These are phyloP conservation scores for Desmodesmus armatus DNA, from an alignment of 139 green algal genomes.

Conservation along the genomic window DNA sequence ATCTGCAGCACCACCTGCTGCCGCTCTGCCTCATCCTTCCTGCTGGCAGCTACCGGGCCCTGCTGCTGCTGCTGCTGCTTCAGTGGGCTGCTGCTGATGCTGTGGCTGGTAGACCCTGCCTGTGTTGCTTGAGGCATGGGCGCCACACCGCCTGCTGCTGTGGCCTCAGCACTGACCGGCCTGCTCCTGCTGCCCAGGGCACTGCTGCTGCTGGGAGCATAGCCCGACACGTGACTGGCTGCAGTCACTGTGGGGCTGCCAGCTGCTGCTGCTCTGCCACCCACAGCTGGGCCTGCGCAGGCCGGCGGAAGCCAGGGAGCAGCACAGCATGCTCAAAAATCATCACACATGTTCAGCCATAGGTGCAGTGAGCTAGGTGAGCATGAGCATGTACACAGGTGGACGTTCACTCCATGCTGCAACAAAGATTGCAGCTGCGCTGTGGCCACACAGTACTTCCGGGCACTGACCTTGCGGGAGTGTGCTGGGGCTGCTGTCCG, in stretches of 20 bases:
- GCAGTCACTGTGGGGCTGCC: neutral
- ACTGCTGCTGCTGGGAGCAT: neutral
- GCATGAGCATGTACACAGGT: neutral
- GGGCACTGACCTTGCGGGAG: too few relatives aligned
- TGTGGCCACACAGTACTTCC: too few relatives aligned
- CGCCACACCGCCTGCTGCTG: neutral
- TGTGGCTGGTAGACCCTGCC: too few relatives aligned
- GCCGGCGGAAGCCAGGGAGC: too few relatives aligned
- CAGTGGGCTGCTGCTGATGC: neutral
- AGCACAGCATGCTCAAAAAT: too few relatives aligned
- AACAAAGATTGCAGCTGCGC: neutral
- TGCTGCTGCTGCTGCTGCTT: conserved; percentile 11
- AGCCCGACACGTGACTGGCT: conserved; percentile 14
- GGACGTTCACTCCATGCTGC: neutral
- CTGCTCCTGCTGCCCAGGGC: too few relatives aligned
- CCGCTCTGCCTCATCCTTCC: conserved; percentile 24
- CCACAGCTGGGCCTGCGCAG: too few relatives aligned
- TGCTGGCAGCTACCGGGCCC: neutral
- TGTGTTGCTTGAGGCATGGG: too few relatives aligned
- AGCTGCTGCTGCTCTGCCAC: neutral
- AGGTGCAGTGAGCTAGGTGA: neutral
- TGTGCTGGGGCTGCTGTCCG: neutral
- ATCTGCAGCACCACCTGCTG: conserved; percentile 16
- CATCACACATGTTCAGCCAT: too few relatives aligned
- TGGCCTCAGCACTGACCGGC: neutral